Evolutionary conservation across 495 filamentous ascomycete species (phyloP), one percentile per base, ranked within the genome.

Genomic region (Parathielavia appendiculata): DNA sequence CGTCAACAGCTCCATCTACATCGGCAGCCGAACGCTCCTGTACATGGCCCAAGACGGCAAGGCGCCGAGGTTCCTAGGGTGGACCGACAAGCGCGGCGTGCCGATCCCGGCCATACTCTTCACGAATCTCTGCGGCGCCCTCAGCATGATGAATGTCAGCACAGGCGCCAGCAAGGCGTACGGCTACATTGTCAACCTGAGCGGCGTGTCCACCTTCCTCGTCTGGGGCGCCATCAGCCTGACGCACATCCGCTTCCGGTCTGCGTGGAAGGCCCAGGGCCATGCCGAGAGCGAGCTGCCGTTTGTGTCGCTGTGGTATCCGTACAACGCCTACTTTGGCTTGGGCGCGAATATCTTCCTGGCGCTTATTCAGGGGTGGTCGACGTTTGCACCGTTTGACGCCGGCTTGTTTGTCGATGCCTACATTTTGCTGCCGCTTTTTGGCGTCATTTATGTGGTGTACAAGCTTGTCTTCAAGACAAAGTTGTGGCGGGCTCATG

Each of bases 1-100:
- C 19, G 80, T 83, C 32, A 89, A 88, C 69, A 81, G 79, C 30
- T 86, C 83, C 2, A 77, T 89, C 34, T 89, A 89, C 62, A 83
- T 88, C 53, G 79, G 78, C 13, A 86, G 82, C 12, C 77, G 87
- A 43, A 87, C 84, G 0, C 59, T 90, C 13, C 73, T 87, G 26
- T 87, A 77, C 71, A 84, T 89, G 80, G 82, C 82, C 2, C 80
- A 84, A 48, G 79, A 77, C 54, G 71, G 79, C 35, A 86, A 85
- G 73, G 87, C 86, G 0, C 87, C 86, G 0, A 75, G 70, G 34
- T 80, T 89, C 60, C 77, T 90, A 36, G 83, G 83, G 35, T 79
- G 76, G 54, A 84, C 83, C 14, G 80, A 88, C 66, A 76, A 73
- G 34, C 76, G 80, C 12, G 85, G 86, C 40, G 86, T 89, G 4